These are phyloP conservation scores for Macrophomina pseudophaseolina DNA, from an alignment of 2,329 filamentous ascomycete genomes.

Conservation along the genomic window DNA sequence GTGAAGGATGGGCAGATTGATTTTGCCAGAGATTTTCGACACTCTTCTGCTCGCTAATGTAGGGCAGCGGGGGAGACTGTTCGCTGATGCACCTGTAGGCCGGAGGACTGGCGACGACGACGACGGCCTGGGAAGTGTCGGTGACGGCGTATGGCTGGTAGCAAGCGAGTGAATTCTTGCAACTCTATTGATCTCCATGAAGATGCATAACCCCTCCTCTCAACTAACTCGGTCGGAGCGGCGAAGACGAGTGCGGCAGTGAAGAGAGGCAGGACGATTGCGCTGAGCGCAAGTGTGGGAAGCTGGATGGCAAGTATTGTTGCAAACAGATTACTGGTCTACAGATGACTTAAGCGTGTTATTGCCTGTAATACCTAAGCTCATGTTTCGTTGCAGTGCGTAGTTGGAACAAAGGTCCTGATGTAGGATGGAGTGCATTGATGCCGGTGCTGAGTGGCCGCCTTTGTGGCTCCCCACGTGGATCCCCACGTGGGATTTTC, in stretches of 20 bases:
- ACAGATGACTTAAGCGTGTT: no score
- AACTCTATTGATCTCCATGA: neutral
- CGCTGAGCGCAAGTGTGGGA: neutral
- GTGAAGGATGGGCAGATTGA: neutral
- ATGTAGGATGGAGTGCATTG: no score
- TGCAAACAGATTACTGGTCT: no score
- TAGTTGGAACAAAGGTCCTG: no score
- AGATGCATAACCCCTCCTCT: neutral
- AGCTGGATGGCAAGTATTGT: neutral
- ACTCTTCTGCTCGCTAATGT: neutral
- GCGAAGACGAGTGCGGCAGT: neutral
- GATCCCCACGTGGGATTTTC: no score
- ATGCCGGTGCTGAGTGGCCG: no score
- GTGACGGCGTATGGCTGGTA: neutral
- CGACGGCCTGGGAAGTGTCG: neutral
- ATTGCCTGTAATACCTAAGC: no score
- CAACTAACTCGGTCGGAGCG: neutral
- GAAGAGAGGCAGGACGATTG: neutral
- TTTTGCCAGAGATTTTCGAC: conserved; percentile 14
- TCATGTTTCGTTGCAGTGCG: no score
- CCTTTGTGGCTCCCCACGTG: no score
- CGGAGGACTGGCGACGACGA: neutral
- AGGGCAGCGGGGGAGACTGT: neutral
- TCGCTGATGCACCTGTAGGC: conserved; percentile 12
- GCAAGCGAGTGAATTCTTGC: neutral